Conservation (phyloP, 1,284 basidiomycete species). For the Rhodotorula glutinis region DNA sequence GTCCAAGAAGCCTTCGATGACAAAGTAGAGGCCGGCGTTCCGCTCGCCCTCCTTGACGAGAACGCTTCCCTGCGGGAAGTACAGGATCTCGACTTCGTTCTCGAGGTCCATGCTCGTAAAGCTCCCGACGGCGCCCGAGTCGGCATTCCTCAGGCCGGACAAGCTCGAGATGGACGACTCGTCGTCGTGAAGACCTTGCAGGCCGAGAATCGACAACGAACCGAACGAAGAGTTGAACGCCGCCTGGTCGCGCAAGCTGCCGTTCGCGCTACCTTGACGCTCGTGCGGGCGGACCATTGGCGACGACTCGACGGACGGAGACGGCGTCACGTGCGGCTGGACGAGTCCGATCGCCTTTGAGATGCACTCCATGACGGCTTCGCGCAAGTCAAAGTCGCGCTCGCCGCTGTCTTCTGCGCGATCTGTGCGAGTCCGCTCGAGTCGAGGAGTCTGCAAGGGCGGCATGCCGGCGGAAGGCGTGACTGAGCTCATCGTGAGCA, state of each 20-base stretch:
- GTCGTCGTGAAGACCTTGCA: conserved; percentile 54
- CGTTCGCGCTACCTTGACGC: conserved; percentile 29
- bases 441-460: conserved; percentile 25
- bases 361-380: conserved; percentile 94
- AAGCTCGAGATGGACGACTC: conserved; percentile 39
- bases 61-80: conserved; percentile 80
- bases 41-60: conserved; percentile 86
- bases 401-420: conserved; percentile 12
- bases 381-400: conserved; percentile 71
- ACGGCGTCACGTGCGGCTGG: conserved; percentile 63
- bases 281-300: conserved; percentile 38
- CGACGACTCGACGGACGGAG: conserved; percentile 36
- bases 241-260: conserved; percentile 35
- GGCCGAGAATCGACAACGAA: conserved; percentile 75
- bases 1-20: conserved; percentile 96
- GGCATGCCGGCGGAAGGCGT: conserved; percentile 3
- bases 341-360: conserved; percentile 93
- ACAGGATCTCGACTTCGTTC: conserved; percentile 93
- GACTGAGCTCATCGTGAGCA: conserved; percentile 38
- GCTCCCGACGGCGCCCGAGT: conserved; percentile 44
- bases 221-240: conserved; percentile 76
- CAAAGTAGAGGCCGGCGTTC: conserved; percentile 91
- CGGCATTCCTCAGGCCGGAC: conserved; percentile 18
- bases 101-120: conserved; percentile 67
- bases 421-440: conserved; percentile 26